A percentile compares a stretch with the other conserved stretches of the same genome.
Conservation (phyloP, 441 rosid genomes). For the Brassica hybrid region DNA sequence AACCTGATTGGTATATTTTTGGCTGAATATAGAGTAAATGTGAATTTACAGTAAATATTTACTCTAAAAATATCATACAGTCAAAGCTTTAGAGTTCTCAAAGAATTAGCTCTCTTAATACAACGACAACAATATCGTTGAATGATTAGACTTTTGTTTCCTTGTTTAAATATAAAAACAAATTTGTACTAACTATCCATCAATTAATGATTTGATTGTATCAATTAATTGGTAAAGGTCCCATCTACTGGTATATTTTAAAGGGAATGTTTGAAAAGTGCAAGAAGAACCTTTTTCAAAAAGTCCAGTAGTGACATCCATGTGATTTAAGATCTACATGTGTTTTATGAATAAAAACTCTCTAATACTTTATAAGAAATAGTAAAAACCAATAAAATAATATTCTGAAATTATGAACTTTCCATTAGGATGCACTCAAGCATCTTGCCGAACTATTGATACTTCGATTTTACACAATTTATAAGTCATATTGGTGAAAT, state of each 20-base stretch:
- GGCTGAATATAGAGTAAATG: too few species aligned
- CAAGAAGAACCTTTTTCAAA: constrained; percentile 33
- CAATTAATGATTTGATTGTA: constrained; percentile 23
- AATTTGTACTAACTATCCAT: not conserved
- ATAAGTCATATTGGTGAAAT: not conserved
- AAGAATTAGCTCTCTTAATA: not conserved
- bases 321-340: constrained; percentile 33
- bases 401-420: constrained; percentile 9
- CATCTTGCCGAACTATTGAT: constrained; percentile 16
- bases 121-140: not conserved
- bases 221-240: constrained; percentile 29
- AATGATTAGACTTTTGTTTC: constrained; percentile 19
- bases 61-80: too few species aligned
- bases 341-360: not conserved
- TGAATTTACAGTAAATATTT: too few species aligned
- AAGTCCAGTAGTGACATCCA: constrained; percentile 23
- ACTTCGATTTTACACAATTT: too few species aligned
- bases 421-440: not conserved
- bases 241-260: constrained; percentile 5
- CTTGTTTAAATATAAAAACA: not conserved
- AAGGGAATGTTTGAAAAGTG: constrained; percentile 41
- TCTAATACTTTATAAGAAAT: not conserved
- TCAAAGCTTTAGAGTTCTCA: too few species aligned
- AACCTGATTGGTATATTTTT: too few species aligned
- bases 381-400: not conserved